Conservation (phyloP, 2,329 filamentous ascomycete genomes). For the Aspergillus fischeri region DNA sequence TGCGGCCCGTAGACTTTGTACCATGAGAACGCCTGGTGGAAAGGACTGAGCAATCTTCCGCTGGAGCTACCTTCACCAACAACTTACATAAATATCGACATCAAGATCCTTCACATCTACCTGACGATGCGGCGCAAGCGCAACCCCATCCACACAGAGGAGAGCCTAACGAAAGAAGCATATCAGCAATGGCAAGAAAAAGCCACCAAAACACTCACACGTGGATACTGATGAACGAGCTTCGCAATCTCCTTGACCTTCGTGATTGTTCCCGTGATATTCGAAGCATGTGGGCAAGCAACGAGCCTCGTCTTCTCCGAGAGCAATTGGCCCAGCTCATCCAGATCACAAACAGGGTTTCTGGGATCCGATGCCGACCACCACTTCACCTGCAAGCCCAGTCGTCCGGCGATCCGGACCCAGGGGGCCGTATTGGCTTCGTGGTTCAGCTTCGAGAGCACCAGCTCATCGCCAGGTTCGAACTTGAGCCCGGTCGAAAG, state of each 20-base stretch:
- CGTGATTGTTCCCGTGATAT: constrained; percentile 68
- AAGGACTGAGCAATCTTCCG: background rate
- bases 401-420: constrained; percentile 62
- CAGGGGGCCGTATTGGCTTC: constrained; percentile 74
- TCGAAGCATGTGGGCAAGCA: constrained; percentile 68
- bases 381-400: constrained; percentile 64
- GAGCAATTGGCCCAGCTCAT: constrained; percentile 57
- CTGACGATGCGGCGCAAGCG: constrained; percentile 67
- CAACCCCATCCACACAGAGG: constrained; percentile 70
- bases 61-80: background rate
- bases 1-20: constrained; percentile 82
- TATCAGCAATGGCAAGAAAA: background rate
- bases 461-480: constrained; percentile 58
- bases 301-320: constrained; percentile 64
- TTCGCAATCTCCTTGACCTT: constrained; percentile 33
- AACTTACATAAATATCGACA: constrained; percentile 63
- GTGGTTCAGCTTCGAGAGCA: constrained; percentile 70
- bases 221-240: constrained; percentile 41
- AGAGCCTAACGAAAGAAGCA: constrained; percentile 42
- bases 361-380: constrained; percentile 53
- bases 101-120: constrained; percentile 65
- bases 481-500: constrained; percentile 56
- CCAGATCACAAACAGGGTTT: constrained; percentile 57
- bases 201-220: constrained; percentile 16
- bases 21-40: constrained; percentile 60